Conservation (phyloP, 345 rosid genomes). For the Trapa bicornis region DNA sequence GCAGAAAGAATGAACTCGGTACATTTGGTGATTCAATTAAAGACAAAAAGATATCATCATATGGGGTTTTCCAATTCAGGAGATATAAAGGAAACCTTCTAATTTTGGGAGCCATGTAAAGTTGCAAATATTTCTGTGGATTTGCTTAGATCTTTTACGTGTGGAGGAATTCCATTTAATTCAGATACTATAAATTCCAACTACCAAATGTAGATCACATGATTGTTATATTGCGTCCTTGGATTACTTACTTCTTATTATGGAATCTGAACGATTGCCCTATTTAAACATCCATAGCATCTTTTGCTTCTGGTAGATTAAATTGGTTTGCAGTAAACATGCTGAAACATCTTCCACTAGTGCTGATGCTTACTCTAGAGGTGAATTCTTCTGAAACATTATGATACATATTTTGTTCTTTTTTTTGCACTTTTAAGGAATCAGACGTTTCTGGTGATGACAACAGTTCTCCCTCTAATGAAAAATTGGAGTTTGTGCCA, state of each 20-base stretch:
- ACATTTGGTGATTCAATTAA: too few relatives aligned
- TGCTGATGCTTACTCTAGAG: background rate
- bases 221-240: background rate
- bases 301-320: background rate
- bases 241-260: background rate
- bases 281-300: background rate
- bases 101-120: background rate
- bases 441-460: constrained; percentile 41
- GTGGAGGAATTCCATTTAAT: background rate
- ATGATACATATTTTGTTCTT: constrained; percentile 2
- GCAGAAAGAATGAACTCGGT: too few relatives aligned
- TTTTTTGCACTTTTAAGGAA: constrained; percentile 35
- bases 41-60: background rate
- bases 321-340: background rate
- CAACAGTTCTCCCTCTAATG: constrained; percentile 38
- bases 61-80: background rate
- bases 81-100: background rate
- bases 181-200: background rate
- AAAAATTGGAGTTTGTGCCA: constrained; percentile 41
- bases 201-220: background rate
- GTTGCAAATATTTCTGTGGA: background rate
- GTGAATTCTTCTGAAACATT: background rate
- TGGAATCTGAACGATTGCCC: background rate
- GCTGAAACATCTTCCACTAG: background rate
- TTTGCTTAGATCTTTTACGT: background rate